phyloP scores from a whole-genome alignment of 1,284 basidiomycete genomes.

The Cryptococcus amylolentus region DNA sequence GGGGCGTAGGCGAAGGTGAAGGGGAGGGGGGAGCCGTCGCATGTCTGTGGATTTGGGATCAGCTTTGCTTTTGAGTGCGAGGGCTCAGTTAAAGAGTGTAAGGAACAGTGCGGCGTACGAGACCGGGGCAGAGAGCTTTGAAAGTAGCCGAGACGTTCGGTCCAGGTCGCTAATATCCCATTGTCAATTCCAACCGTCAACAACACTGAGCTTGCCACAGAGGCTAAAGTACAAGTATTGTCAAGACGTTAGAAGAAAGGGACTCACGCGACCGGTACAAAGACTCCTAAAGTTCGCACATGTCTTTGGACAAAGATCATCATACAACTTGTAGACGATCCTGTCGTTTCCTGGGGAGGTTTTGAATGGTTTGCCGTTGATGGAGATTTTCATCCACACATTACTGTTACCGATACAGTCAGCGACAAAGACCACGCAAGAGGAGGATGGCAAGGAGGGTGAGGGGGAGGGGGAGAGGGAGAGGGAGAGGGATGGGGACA shows the following conservation, averaged over 20 bases:
- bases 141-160: neutral
- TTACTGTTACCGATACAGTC: neutral
- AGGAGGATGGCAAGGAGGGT: neutral
- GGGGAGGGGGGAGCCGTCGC: conserved; percentile 25
- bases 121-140: neutral
- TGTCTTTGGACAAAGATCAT: conserved; percentile 40
- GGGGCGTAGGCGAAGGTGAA: conserved; percentile 61
- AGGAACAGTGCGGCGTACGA: neutral
- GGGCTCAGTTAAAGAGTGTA: too few species aligned
- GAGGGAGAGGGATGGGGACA: neutral
- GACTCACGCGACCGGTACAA: conserved; percentile 52
- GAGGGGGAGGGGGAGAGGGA: neutral
- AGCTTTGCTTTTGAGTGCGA: too few species aligned
- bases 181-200: too few species aligned
- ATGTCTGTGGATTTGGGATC: conserved; percentile 14
- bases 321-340: conserved; percentile 52
- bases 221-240: too few species aligned
- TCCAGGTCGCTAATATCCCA: too few species aligned
- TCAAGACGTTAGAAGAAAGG: neutral
- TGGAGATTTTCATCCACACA: neutral
- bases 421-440: neutral
- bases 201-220: too few species aligned
- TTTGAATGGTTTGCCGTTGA: conserved; percentile 14
- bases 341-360: conserved; percentile 29
- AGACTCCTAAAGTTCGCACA: conserved; percentile 61